phyloP scores from a whole-genome alignment of 1,139 yeast species.

The Casaregolazyma suthepensis region DNA sequence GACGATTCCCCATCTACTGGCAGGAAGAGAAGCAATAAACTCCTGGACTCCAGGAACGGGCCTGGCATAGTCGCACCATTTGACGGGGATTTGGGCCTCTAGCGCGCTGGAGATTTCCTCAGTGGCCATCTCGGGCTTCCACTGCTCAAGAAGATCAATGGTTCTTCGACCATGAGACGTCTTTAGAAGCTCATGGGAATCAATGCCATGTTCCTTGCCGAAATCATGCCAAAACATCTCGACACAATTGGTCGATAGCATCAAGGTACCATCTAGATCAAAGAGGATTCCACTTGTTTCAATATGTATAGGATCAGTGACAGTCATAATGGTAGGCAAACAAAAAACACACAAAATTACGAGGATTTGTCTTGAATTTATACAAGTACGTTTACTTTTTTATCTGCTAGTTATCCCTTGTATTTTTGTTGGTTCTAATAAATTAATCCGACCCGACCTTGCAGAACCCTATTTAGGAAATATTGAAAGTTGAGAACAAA shows the following conservation, averaged over 20 bases:
- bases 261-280: constrained; percentile 82
- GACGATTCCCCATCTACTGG: constrained; percentile 67
- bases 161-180: constrained; percentile 83
- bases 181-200: constrained; percentile 63
- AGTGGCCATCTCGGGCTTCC: constrained; percentile 69
- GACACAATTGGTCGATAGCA: constrained; percentile 75
- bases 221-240: constrained; percentile 76
- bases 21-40: constrained; percentile 44
- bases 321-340: constrained; percentile 4
- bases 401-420: not conserved
- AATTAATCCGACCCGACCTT: not conserved
- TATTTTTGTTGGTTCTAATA: not conserved
- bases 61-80: constrained; percentile 63
- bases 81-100: constrained; percentile 67
- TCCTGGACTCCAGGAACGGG: constrained; percentile 72
- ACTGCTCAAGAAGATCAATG: constrained; percentile 64
- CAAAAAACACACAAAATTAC: not conserved
- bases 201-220: constrained; percentile 64
- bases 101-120: constrained; percentile 60
- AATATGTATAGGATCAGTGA: constrained; percentile 15
- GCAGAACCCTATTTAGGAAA: not conserved
- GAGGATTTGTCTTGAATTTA: not conserved
- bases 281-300: constrained; percentile 42
- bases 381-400: not conserved
- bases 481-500: not conserved